Conservation (phyloP, 1,284 basidiomycete genomes). For the Sanghuangporus weigelae region DNA sequence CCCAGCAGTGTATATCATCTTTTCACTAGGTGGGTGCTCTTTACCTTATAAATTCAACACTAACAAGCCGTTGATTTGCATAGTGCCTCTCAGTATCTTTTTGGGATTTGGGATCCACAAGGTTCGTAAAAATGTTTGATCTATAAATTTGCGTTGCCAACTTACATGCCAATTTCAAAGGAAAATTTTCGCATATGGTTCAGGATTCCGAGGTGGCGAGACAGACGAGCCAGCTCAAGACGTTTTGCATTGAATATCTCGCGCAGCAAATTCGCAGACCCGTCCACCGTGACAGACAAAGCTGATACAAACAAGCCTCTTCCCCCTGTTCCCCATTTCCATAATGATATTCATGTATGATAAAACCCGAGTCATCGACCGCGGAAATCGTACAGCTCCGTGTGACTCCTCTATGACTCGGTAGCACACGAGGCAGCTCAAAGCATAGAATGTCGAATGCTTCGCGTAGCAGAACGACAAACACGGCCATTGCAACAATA, state of each 20-base stretch:
- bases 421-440: not conserved
- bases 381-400: too few relatives aligned
- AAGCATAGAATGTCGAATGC: not conserved
- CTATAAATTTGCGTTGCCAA: not conserved
- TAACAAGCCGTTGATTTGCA: not conserved
- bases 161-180: not conserved
- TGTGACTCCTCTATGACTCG: too few relatives aligned
- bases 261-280: not conserved
- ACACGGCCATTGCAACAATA: not conserved
- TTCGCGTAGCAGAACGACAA: too few relatives aligned
- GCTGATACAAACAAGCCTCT: not conserved
- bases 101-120: conserved; percentile 14
- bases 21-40: conserved; percentile 1
- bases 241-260: conserved; percentile 4
- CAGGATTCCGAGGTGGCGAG: not conserved
- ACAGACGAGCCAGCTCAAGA: not conserved
- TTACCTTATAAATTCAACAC: not conserved
- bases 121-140: not conserved
- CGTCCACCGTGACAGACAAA: not conserved
- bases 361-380: too few relatives aligned
- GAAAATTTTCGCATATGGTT: conserved; percentile 15
- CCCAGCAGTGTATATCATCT: not conserved
- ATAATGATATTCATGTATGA: not conserved
- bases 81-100: conserved; percentile 3
- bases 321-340: not conserved